Evolutionary conservation across 208 protist species (phyloP).

Genomic region (Crithidia expoeki): DNA sequence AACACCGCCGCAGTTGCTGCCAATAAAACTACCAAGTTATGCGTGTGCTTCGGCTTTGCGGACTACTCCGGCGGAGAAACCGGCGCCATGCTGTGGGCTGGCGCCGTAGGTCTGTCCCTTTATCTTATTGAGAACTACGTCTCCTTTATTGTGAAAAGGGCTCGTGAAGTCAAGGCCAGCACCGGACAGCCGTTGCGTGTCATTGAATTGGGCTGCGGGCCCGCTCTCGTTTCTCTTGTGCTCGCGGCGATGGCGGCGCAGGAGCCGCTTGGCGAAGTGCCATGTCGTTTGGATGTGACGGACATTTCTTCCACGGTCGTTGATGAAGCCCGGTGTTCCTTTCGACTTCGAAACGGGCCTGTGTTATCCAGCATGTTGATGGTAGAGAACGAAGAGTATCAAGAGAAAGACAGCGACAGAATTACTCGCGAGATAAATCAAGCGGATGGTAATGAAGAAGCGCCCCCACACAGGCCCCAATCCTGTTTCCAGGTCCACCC

Average conservation of each 20-base stretch:
- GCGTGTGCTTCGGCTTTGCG: slow-evolving; percentile 58
- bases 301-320: slow-evolving; percentile 49
- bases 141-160: slow-evolving; percentile 6
- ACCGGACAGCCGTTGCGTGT: slow-evolving; percentile 27
- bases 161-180: background rate
- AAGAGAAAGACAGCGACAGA: background rate
- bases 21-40: slow-evolving; percentile 3
- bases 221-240: slow-evolving; percentile 50
- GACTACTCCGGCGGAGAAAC: slow-evolving; percentile 62
- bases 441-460: background rate
- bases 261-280: background rate
- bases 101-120: slow-evolving; percentile 56
- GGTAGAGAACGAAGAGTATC: background rate
- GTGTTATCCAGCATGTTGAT: slow-evolving; percentile 6
- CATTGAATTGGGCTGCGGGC: slow-evolving; percentile 63
- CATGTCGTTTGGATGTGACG: slow-evolving; percentile 46
- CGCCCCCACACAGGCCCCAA: background rate
- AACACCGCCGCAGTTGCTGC: no score
- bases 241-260: slow-evolving; percentile 22
- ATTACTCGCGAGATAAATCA: background rate
- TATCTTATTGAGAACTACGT: slow-evolving; percentile 40
- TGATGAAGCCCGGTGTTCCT: slow-evolving; percentile 35
- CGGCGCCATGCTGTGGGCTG: slow-evolving; percentile 57
- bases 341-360: slow-evolving; percentile 32
- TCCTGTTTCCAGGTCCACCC: background rate